Conservation (phyloP, 768 basidiomycete genomes). For the Leccinellum luteum region DNA sequence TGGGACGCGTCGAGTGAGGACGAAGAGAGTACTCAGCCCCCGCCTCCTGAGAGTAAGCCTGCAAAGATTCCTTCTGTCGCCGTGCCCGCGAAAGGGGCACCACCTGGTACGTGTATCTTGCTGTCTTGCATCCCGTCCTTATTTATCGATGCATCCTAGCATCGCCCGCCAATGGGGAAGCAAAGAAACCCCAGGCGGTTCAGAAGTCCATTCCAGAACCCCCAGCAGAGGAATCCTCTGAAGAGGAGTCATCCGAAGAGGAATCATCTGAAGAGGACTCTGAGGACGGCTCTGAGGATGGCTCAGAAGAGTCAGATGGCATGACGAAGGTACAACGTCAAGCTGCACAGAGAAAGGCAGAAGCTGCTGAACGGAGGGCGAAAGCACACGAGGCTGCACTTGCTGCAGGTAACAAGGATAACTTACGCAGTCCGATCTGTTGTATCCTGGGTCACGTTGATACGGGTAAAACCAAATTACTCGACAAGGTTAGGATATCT, state of each 20-base stretch:
- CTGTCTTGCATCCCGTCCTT: neutral
- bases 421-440: conserved; percentile 94
- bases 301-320: conserved; percentile 48
- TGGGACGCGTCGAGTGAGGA: conserved; percentile 73
- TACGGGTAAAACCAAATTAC: conserved; percentile 96
- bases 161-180: conserved; percentile 7
- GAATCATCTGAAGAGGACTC: conserved; percentile 48
- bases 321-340: conserved; percentile 65
- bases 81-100: conserved; percentile 2
- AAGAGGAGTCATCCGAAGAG: conserved; percentile 39
- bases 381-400: conserved; percentile 83
- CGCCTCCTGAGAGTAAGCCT: conserved; percentile 14
- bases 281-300: conserved; percentile 47
- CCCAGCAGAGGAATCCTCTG: conserved; percentile 25
- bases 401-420: conserved; percentile 82
- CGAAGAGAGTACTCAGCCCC: conserved; percentile 37
- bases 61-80: conserved; percentile 5
- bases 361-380: conserved; percentile 76
- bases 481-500: conserved; percentile 76
- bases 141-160: neutral
- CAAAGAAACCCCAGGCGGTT: conserved; percentile 20
- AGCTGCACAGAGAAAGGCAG: conserved; percentile 71
- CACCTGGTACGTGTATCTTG: conserved; percentile 9
- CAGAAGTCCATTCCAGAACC: conserved; percentile 29
- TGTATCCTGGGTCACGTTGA: conserved; percentile 99